Evolutionary conservation across 2,329 filamentous ascomycete genomes (phyloP), one percentile per base, ranked within the genome.

Genomic region (Colletotrichum tofieldiae): DNA sequence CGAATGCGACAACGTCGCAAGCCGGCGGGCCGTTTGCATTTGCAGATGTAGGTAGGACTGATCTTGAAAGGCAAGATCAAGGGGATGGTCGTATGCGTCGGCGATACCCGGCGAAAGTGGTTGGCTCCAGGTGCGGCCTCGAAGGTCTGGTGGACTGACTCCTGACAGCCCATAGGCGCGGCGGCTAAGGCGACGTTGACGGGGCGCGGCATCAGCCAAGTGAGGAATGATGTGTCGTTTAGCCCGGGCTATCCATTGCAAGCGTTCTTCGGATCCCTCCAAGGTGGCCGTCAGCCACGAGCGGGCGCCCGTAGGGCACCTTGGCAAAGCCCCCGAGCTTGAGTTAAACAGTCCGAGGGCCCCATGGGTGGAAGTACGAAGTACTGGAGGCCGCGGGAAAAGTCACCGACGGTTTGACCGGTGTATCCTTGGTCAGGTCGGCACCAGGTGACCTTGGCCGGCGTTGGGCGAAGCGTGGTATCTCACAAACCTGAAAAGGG

Each of bases 381-480:
- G 41, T 2, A 16, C 41, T 12, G 65, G 65, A 49, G 47, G 20
- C 52, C 39, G 65, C 58, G 65, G 43, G 59, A 59, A 29, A 35
- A 20, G n/a, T 8, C 59, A 35, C 39, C 45, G 35, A 49, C 54
- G 47, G 20, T 18, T 47, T 23, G 20, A 39, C 23, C 52, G 54
- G 39, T 37, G 39, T 5, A 54, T 64, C 47, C 52, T 43, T 43
- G 69, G 32, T 11, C 23, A 49, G 20, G 5, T 26, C 26, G 43
- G 5, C 29, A 9, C 51, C 43, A 43, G 66, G 52, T 47, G 59
- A 45, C 59, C 70, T 65, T 39, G 69, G 26, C 54, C 65, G 52
- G 59, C 58, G 37, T 56, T 54, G 69, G 29, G 65, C n/a, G 43
- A 68, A 20, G 26, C 12, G 32, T 16, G 41, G 29, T n/a, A 39